Base-by-base conservation (phyloP, 2,329 filamentous ascomycete species). In the Microdochium trichocladiopsis region DNA sequence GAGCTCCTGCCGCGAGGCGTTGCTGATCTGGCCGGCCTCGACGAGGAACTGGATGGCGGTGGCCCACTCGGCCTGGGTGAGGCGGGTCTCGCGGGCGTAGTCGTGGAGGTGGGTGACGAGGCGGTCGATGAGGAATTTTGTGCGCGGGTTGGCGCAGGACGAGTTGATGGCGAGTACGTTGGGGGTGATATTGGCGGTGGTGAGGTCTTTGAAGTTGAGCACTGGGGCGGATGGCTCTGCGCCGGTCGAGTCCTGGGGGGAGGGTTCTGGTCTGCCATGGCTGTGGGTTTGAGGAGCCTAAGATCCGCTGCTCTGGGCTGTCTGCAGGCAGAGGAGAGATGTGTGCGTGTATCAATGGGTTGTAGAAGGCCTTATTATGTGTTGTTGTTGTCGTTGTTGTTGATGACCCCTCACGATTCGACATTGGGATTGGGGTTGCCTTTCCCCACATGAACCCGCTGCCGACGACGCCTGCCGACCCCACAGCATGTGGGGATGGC, bases 21-120 rank as follows among this genome's bases (percentile, higher is more conserved):
- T 84, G 64, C 83, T 87, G 54, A 85, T 92, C 67, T 93, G 78
- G 4, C 88, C 89, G 9, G 86, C 84, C 41, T 75, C 73, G 0
- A 86, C 88, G 25, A 93, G 72, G 70, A 92, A 93, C 45, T 79
- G 70, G 51, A 93, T 75, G 1, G 82, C 86, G 0, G 79, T 72
- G 83, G 88, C 88, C 89, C 88, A 93, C 73, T 94, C 89, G 2
- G 82, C 75, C 3, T 85, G 87, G 65, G 83, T 88, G 31, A 93
- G 75, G 25, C 88, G 75, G 1, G 87, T 92, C 68, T 93, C 89
- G 51, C 88, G 79, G 4, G 87, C 87, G 65, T 91, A 93, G 70
- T 92, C 88, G 69, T 94, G 89, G 2, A 93, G 72, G 68, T 94
- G 88, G 12, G 82, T 80, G 48, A 92, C 86, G 14, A 92, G 77